Conservation (phyloP, 331 rosid genomes). For the Pyracantha coccinea region DNA sequence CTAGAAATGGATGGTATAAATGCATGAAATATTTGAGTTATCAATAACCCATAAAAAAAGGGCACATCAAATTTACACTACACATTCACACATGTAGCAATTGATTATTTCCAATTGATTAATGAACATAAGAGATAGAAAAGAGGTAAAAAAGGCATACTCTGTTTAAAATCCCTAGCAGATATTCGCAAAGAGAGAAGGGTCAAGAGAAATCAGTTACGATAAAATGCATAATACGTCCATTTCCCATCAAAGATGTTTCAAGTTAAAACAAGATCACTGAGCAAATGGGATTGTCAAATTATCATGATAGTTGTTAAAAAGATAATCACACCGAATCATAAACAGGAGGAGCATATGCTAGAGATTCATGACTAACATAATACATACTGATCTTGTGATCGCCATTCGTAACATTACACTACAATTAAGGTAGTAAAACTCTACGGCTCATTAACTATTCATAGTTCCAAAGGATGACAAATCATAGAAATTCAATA, state of each 20-base stretch:
- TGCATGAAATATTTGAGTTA: too few relatives aligned
- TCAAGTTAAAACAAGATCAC: neutral
- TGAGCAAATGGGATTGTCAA: neutral
- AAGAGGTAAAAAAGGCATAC: conserved; percentile 33
- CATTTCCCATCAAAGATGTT: neutral
- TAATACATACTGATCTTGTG: neutral
- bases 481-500: too few relatives aligned
- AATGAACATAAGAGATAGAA: neutral
- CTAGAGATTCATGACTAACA: neutral
- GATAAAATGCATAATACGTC: neutral
- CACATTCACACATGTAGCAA: neutral
- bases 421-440: neutral
- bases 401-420: neutral
- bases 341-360: neutral
- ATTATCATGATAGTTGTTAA: neutral
- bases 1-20: too few relatives aligned
- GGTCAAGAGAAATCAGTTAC: conserved; percentile 44
- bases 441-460: neutral
- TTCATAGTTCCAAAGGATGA: neutral
- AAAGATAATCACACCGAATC: neutral
- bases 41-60: too few relatives aligned
- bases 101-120: neutral
- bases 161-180: conserved; percentile 28
- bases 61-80: neutral
- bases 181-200: conserved; percentile 16